A percentile compares a stretch with the other conserved stretches of the same genome.
phyloP scores from a whole-genome alignment of 2,329 filamentous ascomycete species.

The Chaetoscypha palmicola region DNA sequence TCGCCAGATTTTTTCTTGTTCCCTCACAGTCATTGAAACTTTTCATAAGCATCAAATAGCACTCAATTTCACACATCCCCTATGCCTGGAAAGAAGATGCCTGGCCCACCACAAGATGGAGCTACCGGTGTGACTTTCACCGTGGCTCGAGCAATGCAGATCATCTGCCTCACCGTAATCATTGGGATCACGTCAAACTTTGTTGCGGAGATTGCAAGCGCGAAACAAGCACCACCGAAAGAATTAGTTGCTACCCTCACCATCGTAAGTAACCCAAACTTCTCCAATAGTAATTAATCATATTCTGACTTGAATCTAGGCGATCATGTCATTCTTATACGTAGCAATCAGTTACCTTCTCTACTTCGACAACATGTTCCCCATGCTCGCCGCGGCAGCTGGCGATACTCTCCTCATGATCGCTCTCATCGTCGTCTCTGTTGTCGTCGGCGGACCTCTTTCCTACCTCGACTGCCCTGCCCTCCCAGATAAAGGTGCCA shows the following conservation, averaged over 20 bases:
- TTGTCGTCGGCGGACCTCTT: slow-evolving; percentile 72
- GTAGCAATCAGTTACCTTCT: slow-evolving; percentile 73
- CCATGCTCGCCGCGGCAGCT: slow-evolving; percentile 60
- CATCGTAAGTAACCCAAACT: slow-evolving; percentile 53
- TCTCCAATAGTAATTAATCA: background rate
- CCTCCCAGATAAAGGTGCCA: slow-evolving; percentile 38
- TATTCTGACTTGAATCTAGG: slow-evolving; percentile 42
- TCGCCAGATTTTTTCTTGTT: no score
- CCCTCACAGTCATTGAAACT: no score
- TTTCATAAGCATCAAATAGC: no score
- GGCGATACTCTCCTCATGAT: slow-evolving; percentile 66
- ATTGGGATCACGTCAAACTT: slow-evolving; percentile 80
- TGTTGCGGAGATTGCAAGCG: slow-evolving; percentile 65
- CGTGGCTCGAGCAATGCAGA: slow-evolving; percentile 62
- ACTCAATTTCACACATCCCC: background rate
- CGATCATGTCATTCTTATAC: slow-evolving; percentile 73
- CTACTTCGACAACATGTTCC: slow-evolving; percentile 69
- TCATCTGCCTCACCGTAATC: slow-evolving; percentile 64
- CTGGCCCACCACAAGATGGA: slow-evolving; percentile 37
- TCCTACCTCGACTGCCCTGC: slow-evolving; percentile 66
- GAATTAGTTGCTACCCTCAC: slow-evolving; percentile 72
- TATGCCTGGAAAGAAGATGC: no score
- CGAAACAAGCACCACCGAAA: slow-evolving; percentile 57
- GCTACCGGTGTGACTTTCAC: slow-evolving; percentile 73
- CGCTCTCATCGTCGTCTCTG: slow-evolving; percentile 69